Base-by-base conservation (phyloP, 768 basidiomycete species). In the Gymnopilus dilepis region DNA sequence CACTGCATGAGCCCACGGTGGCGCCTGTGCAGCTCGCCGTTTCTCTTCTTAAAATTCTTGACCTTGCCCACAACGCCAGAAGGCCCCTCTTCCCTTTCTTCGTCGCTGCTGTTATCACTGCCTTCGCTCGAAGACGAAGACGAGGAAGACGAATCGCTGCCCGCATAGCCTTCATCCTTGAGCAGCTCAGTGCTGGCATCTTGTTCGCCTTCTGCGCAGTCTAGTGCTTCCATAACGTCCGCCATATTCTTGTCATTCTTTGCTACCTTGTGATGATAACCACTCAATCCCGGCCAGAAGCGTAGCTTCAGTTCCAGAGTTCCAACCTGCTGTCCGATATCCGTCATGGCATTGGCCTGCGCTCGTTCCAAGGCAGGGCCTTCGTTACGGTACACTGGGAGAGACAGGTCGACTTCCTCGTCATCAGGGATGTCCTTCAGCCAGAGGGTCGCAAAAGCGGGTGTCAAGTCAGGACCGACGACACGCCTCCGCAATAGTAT, bases 1-100 rank as follows among this genome's bases (percentile, higher is more conserved):
- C 82, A 82, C 71, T 88, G 87, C 84, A 88, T 86, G 50, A 90
- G 70, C 2, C 88, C 87, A 4, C 84, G 80, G 67, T 90, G 83
- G 65, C 85, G 82, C 48, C 77, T 71, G 66, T 82, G 81, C 60
- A 84, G 68, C 65, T 82, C 78, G 40, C 74, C 74, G 64, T 81
- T 75, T 52, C 76, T 74, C 65, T 77, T 73, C 60, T 74, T 74
- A 72, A 76, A 83, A n/a, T 80, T 70, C 69, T 77, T 78, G 33
- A 82, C 53, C 63, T 74, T 74, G 26, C 67, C 69, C 8, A 75
- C 56, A 34, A 70, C 24, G 9, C 72, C 70, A 21, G 22, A 50
- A 2, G n/a, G 34, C 12, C 52, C 37, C n/a, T 67, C 62, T 58
- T 65, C 65, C 30, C 62, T 66, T 17, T 63, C 54, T 41, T 58